Evolutionary conservation across 371 early-diverging fungal species (phyloP).

Genomic region (Mortierella sp.): DNA sequence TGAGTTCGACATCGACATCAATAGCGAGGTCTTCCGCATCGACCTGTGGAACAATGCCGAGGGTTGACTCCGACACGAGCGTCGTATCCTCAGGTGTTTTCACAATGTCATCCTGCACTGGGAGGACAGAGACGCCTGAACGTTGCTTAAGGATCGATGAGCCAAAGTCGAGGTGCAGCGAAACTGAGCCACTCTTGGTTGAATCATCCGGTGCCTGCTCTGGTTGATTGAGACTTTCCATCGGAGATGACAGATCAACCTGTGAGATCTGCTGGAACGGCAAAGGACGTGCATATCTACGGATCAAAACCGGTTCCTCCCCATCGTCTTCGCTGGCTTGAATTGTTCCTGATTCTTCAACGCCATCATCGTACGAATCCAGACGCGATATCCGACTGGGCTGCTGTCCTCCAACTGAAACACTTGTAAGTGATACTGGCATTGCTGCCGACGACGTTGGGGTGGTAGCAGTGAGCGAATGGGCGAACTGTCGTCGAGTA

Average conservation of each 20-base stretch:
- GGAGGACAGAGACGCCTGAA: background rate
- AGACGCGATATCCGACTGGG: background rate
- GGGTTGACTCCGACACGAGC: background rate
- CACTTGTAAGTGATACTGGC: background rate
- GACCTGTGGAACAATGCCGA: background rate
- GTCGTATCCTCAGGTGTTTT: too few species aligned
- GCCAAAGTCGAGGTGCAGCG: constrained; percentile 36
- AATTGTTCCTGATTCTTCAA: background rate
- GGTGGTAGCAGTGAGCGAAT: background rate
- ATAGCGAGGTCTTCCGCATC: background rate
- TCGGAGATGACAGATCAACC: background rate
- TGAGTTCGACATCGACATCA: background rate
- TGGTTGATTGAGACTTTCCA: background rate
- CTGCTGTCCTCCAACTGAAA: background rate
- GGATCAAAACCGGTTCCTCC: background rate
- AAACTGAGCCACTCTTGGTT: background rate
- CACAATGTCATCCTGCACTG: background rate
- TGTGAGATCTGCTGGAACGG: background rate
- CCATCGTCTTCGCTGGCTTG: background rate
- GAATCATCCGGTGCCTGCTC: background rate
- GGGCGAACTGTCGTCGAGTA: background rate
- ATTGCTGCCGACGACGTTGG: background rate
- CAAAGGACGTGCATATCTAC: background rate
- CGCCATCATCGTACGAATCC: background rate
- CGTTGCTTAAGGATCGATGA: constrained; percentile 45